phyloP scores from a whole-genome alignment of 2,329 filamentous ascomycete species.

The Penicillium sp. region DNA sequence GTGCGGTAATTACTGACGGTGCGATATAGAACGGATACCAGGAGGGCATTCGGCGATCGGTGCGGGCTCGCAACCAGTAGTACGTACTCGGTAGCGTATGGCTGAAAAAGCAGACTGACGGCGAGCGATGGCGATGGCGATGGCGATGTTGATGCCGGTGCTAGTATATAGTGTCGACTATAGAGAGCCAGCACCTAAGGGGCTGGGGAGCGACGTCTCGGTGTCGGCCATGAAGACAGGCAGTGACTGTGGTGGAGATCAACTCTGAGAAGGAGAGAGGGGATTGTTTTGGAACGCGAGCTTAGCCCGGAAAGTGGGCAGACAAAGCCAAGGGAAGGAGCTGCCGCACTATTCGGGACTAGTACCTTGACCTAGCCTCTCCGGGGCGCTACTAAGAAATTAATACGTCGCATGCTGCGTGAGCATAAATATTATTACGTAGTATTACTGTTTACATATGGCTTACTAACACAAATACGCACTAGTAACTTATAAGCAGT shows the following conservation, averaged over 20 bases:
- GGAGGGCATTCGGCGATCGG: neutral
- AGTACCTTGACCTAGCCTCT: neutral
- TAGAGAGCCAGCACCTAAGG: slow-evolving; percentile 2
- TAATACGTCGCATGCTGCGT: neutral
- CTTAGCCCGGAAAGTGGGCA: slow-evolving; percentile 1
- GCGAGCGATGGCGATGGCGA: too few relatives aligned
- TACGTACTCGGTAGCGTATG: too few relatives aligned
- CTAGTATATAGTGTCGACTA: too few relatives aligned
- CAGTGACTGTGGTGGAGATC: neutral
- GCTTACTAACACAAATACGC: neutral
- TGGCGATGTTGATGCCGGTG: too few relatives aligned
- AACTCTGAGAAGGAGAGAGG: too few relatives aligned
- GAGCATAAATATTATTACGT: too few relatives aligned
- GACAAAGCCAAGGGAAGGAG: slow-evolving; percentile 1
- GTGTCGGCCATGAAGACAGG: neutral
- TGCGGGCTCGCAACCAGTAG: too few relatives aligned
- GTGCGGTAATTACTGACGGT: slow-evolving; percentile 5
- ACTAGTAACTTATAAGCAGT: too few relatives aligned
- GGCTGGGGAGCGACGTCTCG: neutral
- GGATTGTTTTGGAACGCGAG: neutral
- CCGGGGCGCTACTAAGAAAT: neutral
- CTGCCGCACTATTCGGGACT: slow-evolving; percentile 1
- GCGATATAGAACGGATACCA: neutral
- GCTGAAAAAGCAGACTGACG: neutral
- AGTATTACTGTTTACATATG: too few relatives aligned